Percentiles rank a stretch among this genome's conserved stretches.
Conservation (phyloP, 2,329 filamentous ascomycete species). For the Rhinocladiella similis region DNA sequence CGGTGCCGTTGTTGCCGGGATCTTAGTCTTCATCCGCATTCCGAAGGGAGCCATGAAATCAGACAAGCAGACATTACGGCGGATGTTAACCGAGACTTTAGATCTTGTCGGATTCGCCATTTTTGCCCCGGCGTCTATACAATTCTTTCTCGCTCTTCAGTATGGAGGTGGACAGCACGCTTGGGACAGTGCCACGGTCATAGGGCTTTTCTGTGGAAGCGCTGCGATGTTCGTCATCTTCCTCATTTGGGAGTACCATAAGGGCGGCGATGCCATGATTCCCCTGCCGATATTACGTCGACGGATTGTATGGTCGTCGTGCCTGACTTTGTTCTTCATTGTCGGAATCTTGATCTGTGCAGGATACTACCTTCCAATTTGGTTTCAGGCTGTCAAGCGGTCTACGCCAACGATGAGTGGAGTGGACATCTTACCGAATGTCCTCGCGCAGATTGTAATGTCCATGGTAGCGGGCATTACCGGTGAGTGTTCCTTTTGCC, state of each 20-base stretch:
- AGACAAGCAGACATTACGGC: constrained; percentile 41
- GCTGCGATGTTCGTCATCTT: constrained; percentile 50
- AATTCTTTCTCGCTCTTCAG: constrained; percentile 50
- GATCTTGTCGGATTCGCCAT: constrained; percentile 45
- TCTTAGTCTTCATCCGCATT: constrained; percentile 29
- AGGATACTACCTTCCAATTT: constrained; percentile 43
- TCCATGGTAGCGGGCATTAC: not conserved
- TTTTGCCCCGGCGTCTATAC: constrained; percentile 43
- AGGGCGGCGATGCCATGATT: constrained; percentile 8
- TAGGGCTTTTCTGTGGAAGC: constrained; percentile 47
- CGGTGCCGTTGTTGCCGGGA: constrained; percentile 37
- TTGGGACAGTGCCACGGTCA: constrained; percentile 50
- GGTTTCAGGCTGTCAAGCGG: constrained; percentile 46
- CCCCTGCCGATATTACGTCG: constrained; percentile 4
- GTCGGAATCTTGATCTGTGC: constrained; percentile 44
- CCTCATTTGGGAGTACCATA: constrained; percentile 21
- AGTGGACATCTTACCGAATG: constrained; percentile 4
- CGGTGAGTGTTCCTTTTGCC: not conserved
- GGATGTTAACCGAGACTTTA: constrained; percentile 43
- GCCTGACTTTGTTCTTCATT: not conserved
- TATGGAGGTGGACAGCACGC: constrained; percentile 45
- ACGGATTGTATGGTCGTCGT: not conserved
- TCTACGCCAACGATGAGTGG: constrained; percentile 29
- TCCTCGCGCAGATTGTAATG: not conserved
- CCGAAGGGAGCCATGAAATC: constrained; percentile 27